Base-by-base conservation (phyloP, 1,139 yeast species). In the Meyerozyma guilliermondii region DNA sequence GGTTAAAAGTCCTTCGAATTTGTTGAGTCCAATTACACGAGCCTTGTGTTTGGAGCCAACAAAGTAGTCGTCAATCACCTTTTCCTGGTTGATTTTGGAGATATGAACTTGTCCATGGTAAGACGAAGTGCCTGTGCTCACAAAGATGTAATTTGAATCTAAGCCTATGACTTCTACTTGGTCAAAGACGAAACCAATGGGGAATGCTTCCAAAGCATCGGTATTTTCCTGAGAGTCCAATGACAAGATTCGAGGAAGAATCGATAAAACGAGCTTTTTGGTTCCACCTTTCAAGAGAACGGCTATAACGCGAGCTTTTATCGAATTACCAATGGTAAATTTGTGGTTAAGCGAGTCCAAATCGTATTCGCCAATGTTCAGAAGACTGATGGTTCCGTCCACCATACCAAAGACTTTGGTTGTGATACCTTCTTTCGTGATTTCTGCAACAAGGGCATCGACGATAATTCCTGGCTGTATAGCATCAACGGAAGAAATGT, bases 391-490 rank as follows among this genome's bases (percentile, higher is more conserved):
- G 3, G 92, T 79, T 13, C 83, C 95, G 50, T 82, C 81, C 18
- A 86, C 77, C 47, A 86, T 66, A 45, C 96, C 97, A 52, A 81
- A 82, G 0, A 81, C 81, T 55, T 81, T 84, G 43, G 79, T 68
- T 13, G 69, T 62, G n/a, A 81, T 60, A 48, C 97, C 98, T 34
- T 76, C 65, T n/a, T 68, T 60, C 28, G 75, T 62, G 7, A 82
- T 75, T 14, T 80, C 81, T 24, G 83, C 71, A 29, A 91, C 77
- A 33, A 83, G 65, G 5, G 91, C 87, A 48, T 87, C 88, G 5
- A 91, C 88, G 16, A 83, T 58, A 49, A 81, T 76, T 53, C 98
- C 98, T 1, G 98, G 95, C 37, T 85, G 76, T 30, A 91, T 74
- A 3, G 96, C 78, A 51, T 87, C 95, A 20, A 87, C 68, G 5